Percentiles rank a stretch among this genome's conserved stretches.
These are phyloP conservation scores for Tilletia indica DNA, from an alignment of 1,284 basidiomycete genomes.

Conservation along the genomic window DNA sequence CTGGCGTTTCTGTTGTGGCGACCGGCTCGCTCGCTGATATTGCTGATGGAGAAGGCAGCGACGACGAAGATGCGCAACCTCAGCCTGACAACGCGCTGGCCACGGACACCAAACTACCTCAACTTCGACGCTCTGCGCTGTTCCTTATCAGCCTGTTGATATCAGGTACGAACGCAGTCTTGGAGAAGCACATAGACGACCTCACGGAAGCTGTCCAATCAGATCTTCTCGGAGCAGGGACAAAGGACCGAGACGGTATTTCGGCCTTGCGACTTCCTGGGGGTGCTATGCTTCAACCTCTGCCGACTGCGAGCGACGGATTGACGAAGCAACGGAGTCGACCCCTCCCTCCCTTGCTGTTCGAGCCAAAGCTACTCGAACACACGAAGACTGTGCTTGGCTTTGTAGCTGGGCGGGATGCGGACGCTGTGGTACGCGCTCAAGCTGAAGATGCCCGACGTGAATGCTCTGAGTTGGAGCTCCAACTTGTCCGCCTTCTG, in stretches of 20 bases:
- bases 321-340: neutral
- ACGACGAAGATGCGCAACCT: constrained; percentile 24
- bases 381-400: constrained; percentile 25
- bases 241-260: neutral
- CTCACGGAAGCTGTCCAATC: neutral
- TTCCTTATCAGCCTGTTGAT: constrained; percentile 43
- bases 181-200: constrained; percentile 14
- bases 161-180: constrained; percentile 28
- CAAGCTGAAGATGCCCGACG: constrained; percentile 32
- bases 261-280: constrained; percentile 35
- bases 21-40: constrained; percentile 16
- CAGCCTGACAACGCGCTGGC: constrained; percentile 5
- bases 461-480: neutral
- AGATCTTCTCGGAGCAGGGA: neutral
- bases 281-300: constrained; percentile 32
- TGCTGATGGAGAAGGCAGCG: constrained; percentile 25
- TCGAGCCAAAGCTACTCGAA: constrained; percentile 23
- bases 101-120: constrained; percentile 40
- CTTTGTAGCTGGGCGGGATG: constrained; percentile 27
- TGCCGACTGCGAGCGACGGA: constrained; percentile 10
- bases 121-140: constrained; percentile 46
- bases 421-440: constrained; percentile 35
- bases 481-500: neutral
- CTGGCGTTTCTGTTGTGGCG: constrained; percentile 19
- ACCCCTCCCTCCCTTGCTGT: constrained; percentile 23